phyloP scores from a whole-genome alignment of 1,139 yeast species.

The Diutina ranongensis region DNA sequence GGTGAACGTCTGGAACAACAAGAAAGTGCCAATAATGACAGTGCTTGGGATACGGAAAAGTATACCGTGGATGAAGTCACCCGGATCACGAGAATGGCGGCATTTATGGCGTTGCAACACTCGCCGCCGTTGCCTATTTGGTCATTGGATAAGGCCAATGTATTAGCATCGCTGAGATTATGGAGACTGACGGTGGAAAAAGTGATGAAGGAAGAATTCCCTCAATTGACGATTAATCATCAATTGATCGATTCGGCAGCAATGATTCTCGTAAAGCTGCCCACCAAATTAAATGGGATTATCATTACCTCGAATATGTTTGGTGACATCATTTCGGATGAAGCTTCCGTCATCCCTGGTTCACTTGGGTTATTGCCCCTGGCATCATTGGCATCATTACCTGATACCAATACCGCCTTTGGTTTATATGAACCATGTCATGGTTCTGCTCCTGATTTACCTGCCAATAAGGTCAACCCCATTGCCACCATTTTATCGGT shows the following conservation, averaged over 20 bases:
- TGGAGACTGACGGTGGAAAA: conserved; percentile 92
- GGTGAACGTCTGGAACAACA: conserved; percentile 92
- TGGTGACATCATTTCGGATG: conserved; percentile 96
- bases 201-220: conserved; percentile 79
- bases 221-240: conserved; percentile 73
- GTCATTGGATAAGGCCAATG: conserved; percentile 96
- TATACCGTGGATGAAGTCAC: conserved; percentile 85
- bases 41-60: conserved; percentile 90
- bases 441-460: conserved; percentile 95
- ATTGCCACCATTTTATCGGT: conserved; percentile 89
- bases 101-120: conserved; percentile 86
- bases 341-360: conserved; percentile 96
- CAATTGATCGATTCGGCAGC: conserved; percentile 98
- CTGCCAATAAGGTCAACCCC: conserved; percentile 82
- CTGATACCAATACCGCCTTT: conserved; percentile 86
- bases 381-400: conserved; percentile 90
- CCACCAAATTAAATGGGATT: conserved; percentile 83
- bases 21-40: conserved; percentile 47
- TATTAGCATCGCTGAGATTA: conserved; percentile 86
- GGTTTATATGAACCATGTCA: conserved; percentile 98
- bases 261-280: conserved; percentile 87
- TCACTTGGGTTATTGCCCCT: conserved; percentile 92
- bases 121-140: conserved; percentile 90
- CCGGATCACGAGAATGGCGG: conserved; percentile 97
- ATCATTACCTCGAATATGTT: conserved; percentile 92